phyloP scores from a whole-genome alignment of 441 rosid species.

The Syzygium syzygioides region DNA sequence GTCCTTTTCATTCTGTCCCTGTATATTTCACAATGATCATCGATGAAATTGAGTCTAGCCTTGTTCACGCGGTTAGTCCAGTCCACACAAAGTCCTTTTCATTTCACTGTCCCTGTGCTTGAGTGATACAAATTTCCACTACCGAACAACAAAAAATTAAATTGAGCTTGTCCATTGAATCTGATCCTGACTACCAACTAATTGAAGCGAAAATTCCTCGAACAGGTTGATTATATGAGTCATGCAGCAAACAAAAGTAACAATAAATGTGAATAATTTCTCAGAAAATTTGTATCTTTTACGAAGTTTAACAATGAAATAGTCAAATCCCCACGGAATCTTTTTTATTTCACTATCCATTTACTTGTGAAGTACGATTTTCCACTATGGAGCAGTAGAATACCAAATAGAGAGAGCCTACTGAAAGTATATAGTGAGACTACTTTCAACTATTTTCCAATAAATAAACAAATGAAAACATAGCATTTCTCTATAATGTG shows the following conservation, averaged over 20 bases:
- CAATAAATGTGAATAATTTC: background rate
- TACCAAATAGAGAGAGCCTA: background rate
- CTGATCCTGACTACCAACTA: background rate
- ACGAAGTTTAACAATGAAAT: background rate
- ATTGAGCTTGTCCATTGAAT: background rate
- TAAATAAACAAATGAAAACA: background rate
- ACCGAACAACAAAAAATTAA: background rate
- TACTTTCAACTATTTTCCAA: background rate
- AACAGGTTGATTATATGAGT: background rate
- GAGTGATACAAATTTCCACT: background rate
- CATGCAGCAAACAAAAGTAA: background rate
- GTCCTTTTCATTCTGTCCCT: no score
- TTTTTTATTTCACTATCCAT: background rate
- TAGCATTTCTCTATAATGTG: background rate
- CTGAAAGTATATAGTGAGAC: background rate
- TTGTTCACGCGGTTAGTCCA: background rate
- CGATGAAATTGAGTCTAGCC: background rate
- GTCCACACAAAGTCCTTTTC: background rate
- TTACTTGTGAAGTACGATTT: no score
- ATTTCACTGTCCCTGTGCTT: background rate
- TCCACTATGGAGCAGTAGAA: background rate
- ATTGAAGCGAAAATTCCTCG: background rate
- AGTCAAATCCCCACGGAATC: background rate
- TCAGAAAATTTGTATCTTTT: background rate
- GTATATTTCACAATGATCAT: background rate